Conservation (phyloP, 352 stramenopile genomes). For the Chrysophaeum taylorii region DNA sequence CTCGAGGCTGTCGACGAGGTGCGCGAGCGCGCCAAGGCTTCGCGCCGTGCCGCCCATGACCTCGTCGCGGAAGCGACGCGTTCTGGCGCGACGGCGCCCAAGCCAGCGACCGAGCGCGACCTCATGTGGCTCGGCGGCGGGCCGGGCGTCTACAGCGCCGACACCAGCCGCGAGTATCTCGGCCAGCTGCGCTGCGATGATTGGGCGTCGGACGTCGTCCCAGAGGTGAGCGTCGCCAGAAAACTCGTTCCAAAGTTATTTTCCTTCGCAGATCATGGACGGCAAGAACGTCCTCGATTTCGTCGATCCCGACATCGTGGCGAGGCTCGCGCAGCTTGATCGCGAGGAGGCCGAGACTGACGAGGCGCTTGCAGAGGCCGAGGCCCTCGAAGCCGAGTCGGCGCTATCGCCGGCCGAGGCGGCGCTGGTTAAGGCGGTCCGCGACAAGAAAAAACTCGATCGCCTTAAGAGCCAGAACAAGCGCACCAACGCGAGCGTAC, state of each 20-base stretch:
- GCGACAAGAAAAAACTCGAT: constrained; percentile 76
- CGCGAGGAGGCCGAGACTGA: constrained; percentile 89
- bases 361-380: constrained; percentile 65
- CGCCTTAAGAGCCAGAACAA: constrained; percentile 16
- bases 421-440: constrained; percentile 62
- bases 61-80: constrained; percentile 30
- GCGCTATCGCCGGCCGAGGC: constrained; percentile 91
- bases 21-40: constrained; percentile 25
- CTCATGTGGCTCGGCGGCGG: constrained; percentile 87
- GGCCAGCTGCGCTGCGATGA: constrained; percentile 81
- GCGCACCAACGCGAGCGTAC: no score
- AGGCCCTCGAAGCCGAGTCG: constrained; percentile 70
- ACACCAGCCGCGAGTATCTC: constrained; percentile 94
- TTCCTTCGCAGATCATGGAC: constrained; percentile 99
- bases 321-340: constrained; percentile 85
- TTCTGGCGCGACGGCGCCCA: constrained; percentile 24
- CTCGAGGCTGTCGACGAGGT: constrained; percentile 25
- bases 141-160: constrained; percentile 88
- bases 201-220: constrained; percentile 91
- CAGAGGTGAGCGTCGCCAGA: no score
- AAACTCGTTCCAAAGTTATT: no score
- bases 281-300: constrained; percentile 99
- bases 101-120: constrained; percentile 52
- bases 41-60: constrained; percentile 19
- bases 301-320: constrained; percentile 94